Evolutionary conservation across 768 basidiomycete species (phyloP), one percentile per base, ranked within the genome.

Genomic region (Trametes cinnabarina): DNA sequence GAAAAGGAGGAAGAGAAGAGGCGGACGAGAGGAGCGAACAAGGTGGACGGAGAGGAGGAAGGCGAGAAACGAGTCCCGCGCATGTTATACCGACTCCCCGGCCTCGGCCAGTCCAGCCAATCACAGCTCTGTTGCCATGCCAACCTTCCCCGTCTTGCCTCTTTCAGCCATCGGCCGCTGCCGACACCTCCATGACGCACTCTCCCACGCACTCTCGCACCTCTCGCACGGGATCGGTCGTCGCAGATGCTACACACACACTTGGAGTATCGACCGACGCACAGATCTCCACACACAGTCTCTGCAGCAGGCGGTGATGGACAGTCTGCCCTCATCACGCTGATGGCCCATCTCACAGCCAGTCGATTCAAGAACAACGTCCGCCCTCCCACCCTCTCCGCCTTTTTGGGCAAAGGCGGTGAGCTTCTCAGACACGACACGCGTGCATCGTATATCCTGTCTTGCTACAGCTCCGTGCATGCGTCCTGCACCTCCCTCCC

Each of bases 51-150:
- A 32, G 6, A 12, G 1, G 30, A 32, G 7, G 7, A 1, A 32
- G 30, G 30, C 12, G 7, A 32, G 30, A 32, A 12, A n/a, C n/a
- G n/a, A n/a, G n/a, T n/a, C n/a, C n/a, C n/a, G n/a, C n/a, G n/a
- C n/a, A n/a, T n/a, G n/a, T n/a, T n/a, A n/a, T n/a, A n/a, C n/a
- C n/a, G n/a, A n/a, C n/a, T n/a, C n/a, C n/a, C n/a, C n/a, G n/a
- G n/a, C n/a, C 47, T 49, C 19, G 47, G n/a, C 47, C 47, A 3
- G 19, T 19, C 47, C 47, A 49, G 47, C 47, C 47, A 49, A 49
- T 49, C 34, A 49, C 28, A 34, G 20, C 34, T 19, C 20, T 34
- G 47, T 49, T 7, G 3, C 47, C 47, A 19, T 22, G 32, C n/a
- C 47, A 49, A 35, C 47, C 28, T 7, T 30, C 15, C 4, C n/a